Evolutionary conservation across 331 rosid species (phyloP).

Genomic region (Malus hybrid): DNA sequence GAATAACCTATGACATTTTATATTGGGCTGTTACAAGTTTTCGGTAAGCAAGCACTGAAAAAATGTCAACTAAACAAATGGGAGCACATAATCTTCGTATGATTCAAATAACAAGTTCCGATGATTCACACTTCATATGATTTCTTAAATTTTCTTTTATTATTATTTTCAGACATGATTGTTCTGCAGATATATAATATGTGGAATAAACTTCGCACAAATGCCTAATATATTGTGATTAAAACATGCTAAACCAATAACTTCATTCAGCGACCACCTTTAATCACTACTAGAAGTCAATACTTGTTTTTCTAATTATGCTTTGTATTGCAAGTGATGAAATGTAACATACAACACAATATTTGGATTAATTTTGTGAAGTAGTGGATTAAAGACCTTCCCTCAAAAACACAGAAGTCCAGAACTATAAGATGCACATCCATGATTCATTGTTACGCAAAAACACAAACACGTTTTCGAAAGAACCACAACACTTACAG

Average conservation of each 20-base stretch:
- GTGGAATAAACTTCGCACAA: neutral
- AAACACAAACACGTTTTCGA: neutral
- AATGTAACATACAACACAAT: neutral
- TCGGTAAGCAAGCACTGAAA: neutral
- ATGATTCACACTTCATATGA: neutral
- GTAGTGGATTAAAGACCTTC: neutral
- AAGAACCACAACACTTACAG: slow-evolving; percentile 48
- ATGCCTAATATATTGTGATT: neutral
- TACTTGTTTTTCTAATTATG: neutral
- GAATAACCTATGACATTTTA: neutral
- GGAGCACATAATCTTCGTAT: neutral
- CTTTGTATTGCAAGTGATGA: neutral
- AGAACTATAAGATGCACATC: neutral
- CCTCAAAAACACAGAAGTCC: neutral
- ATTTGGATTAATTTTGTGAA: neutral
- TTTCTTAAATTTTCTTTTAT: neutral
- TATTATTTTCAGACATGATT: neutral
- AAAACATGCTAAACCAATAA: neutral
- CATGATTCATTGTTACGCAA: neutral
- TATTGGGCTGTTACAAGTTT: neutral
- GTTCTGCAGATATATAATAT: neutral
- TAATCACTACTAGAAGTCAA: neutral
- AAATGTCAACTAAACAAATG: neutral
- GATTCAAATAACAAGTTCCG: neutral
- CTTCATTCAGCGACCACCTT: neutral